A percentile compares a stretch with the other conserved stretches of the same genome.
Conservation (phyloP, 495 filamentous ascomycete genomes). For the Usnea hakonensis region DNA sequence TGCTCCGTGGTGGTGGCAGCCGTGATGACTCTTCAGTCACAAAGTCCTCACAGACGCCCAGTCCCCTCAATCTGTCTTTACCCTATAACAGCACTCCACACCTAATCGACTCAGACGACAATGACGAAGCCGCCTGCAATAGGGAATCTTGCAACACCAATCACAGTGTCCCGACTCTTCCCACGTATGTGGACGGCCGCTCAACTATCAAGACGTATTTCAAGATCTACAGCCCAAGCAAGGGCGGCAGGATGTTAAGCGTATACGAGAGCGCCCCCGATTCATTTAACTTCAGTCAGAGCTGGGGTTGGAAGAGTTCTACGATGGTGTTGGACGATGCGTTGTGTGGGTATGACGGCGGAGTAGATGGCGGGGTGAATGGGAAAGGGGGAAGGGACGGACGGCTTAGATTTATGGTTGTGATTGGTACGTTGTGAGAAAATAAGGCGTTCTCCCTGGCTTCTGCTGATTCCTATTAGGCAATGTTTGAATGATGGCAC, state of each 20-base stretch:
- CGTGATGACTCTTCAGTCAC: slow-evolving; percentile 17
- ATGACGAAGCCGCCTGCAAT: slow-evolving; percentile 18
- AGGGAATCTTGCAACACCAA: slow-evolving; percentile 18
- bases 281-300: slow-evolving; percentile 55
- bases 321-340: slow-evolving; percentile 50
- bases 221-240: slow-evolving; percentile 53
- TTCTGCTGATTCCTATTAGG: slow-evolving; percentile 13
- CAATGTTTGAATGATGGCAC: slow-evolving; percentile 17
- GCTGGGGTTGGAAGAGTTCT: slow-evolving; percentile 57
- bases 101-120: slow-evolving; percentile 21
- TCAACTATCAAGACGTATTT: slow-evolving; percentile 56
- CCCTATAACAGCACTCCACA: slow-evolving; percentile 16
- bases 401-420: slow-evolving; percentile 50
- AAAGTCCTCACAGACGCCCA: slow-evolving; percentile 25
- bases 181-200: slow-evolving; percentile 46
- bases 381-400: slow-evolving; percentile 34
- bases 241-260: slow-evolving; percentile 48
- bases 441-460: background rate
- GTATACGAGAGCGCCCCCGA: slow-evolving; percentile 54
- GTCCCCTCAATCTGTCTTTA: slow-evolving; percentile 10
- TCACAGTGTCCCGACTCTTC: slow-evolving; percentile 35
- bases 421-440: slow-evolving; percentile 19
- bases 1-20: slow-evolving; percentile 22
- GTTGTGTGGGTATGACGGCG: slow-evolving; percentile 31
- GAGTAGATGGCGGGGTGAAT: slow-evolving; percentile 9